Conservation (phyloP, 768 basidiomycete genomes). For the Pisolithus marmoratus region DNA sequence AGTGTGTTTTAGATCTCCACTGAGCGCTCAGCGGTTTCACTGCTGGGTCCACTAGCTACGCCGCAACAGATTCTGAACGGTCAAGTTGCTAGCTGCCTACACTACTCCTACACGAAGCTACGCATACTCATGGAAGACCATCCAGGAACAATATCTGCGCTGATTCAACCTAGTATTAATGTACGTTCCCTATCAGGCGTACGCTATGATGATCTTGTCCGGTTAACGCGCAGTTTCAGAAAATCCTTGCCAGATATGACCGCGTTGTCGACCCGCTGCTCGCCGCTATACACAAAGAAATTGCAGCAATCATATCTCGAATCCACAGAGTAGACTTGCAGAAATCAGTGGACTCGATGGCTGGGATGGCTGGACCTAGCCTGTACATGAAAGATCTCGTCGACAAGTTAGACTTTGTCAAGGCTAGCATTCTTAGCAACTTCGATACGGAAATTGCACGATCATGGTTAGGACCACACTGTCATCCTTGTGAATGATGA, state of each 20-base stretch:
- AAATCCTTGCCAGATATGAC: constrained; percentile 45
- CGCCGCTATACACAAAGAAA: constrained; percentile 70
- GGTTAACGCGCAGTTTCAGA: constrained; percentile 31
- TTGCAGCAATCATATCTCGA: constrained; percentile 70
- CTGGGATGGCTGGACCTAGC: constrained; percentile 50
- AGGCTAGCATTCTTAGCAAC: constrained; percentile 67
- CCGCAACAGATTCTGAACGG: constrained; percentile 76
- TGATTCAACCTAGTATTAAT: constrained; percentile 49
- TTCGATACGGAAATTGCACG: constrained; percentile 70
- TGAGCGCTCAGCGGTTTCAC: constrained; percentile 71
- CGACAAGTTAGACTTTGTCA: constrained; percentile 82
- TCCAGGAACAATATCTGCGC: constrained; percentile 46
- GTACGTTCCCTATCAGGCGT: constrained; percentile 38
- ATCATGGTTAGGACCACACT: constrained; percentile 51
- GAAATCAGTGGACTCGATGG: constrained; percentile 60
- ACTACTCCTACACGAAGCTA: constrained; percentile 68
- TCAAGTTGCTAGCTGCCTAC: constrained; percentile 71
- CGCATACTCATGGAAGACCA: constrained; percentile 66
- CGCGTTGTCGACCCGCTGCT: constrained; percentile 57
- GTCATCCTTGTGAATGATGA: background rate
- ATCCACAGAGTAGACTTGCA: constrained; percentile 84
- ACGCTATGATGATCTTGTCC: background rate
- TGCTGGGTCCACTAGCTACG: constrained; percentile 74
- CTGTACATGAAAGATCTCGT: constrained; percentile 88
- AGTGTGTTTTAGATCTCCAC: constrained; percentile 46